Percentiles rank a stretch among this genome's conserved stretches.
Evolutionary conservation across 1,284 basidiomycete genomes (phyloP).

Genomic region (Cryptococcus amylolentus): DNA sequence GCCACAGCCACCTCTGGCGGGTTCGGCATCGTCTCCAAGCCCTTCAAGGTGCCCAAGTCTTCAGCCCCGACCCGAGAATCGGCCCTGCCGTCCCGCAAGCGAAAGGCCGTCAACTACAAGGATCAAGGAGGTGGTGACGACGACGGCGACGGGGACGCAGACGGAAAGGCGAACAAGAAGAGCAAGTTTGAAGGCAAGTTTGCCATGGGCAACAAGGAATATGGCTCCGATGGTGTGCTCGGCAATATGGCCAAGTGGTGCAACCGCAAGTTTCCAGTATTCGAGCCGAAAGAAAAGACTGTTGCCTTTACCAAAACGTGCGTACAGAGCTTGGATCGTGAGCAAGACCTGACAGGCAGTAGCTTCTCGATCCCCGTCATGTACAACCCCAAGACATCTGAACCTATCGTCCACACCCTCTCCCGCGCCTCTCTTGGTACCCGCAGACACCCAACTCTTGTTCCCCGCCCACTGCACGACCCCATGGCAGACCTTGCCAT

Average conservation of each 20-base stretch:
- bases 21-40: slow-evolving; percentile 54
- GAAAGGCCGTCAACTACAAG: slow-evolving; percentile 75
- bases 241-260: slow-evolving; percentile 52
- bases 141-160: slow-evolving; percentile 43
- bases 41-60: slow-evolving; percentile 70
- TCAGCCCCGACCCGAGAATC: slow-evolving; percentile 52
- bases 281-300: slow-evolving; percentile 74
- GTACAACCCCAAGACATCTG: slow-evolving; percentile 67
- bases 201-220: slow-evolving; percentile 52
- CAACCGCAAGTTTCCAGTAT: slow-evolving; percentile 75
- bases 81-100: slow-evolving; percentile 67
- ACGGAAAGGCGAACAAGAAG: slow-evolving; percentile 55
- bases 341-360: slow-evolving; percentile 2
- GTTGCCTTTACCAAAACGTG: slow-evolving; percentile 55
- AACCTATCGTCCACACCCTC: slow-evolving; percentile 61
- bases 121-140: slow-evolving; percentile 57
- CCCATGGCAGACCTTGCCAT: slow-evolving; percentile 98
- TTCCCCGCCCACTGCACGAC: slow-evolving; percentile 88
- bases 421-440: slow-evolving; percentile 81
- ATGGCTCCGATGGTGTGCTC: slow-evolving; percentile 49
- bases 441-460: slow-evolving; percentile 73
- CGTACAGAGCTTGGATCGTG: slow-evolving; percentile 6
- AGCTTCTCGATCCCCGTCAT: slow-evolving; percentile 87
- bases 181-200: slow-evolving; percentile 51
- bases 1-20: slow-evolving; percentile 44